Base-by-base conservation (phyloP, 306 rosid genomes). In the Gillenia trifoliata region DNA sequence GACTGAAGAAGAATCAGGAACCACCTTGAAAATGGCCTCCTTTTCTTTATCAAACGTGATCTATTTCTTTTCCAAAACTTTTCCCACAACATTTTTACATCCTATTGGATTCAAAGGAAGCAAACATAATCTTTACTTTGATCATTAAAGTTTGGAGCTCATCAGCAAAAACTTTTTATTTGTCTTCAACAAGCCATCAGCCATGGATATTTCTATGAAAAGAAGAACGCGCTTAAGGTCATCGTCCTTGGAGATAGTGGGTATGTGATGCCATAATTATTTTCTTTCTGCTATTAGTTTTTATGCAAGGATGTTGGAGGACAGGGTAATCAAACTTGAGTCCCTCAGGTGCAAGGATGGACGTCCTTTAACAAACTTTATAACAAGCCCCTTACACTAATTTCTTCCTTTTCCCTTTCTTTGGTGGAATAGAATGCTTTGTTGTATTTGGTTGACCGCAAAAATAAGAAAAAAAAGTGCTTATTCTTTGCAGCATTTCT, bases 201-300 rank as follows among this genome's bases (percentile, higher is more conserved):
- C 50, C 76, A 90, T 90, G 97, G 90, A 92, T 13, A 34, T 19
- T 79, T 78, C 96, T 50, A 76, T 70, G 34, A 78, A 78, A 67
- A 84, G 75, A 73, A 84, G 96, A 83, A 88, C 86, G 31, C 84
- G 82, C 93, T 91, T 25, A 91, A 93, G 86, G 91, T 91, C 75
- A 91, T 93, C 66, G 86, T 91, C 81, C 96, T 93, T 68, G 98
- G 98, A 30, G 97, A 93, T 73, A 84, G 97, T 70, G 98, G 98
- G 98, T 93, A 87, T 43, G 86, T 9, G 28, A 4, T 71, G 2
- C 7, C 57, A 17, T 43, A 22, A 60, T 49, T 1, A 11, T 45
- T 45, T 23, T 31, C 56, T 63, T 43, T 29, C 16, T 28, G 30
- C 10, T n/a, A n/a, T n/a, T n/a, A n/a, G n/a, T n/a, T n/a, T n/a